Conservation (phyloP, 1,139 yeast species). For the Saccharomyces hybrid region DNA sequence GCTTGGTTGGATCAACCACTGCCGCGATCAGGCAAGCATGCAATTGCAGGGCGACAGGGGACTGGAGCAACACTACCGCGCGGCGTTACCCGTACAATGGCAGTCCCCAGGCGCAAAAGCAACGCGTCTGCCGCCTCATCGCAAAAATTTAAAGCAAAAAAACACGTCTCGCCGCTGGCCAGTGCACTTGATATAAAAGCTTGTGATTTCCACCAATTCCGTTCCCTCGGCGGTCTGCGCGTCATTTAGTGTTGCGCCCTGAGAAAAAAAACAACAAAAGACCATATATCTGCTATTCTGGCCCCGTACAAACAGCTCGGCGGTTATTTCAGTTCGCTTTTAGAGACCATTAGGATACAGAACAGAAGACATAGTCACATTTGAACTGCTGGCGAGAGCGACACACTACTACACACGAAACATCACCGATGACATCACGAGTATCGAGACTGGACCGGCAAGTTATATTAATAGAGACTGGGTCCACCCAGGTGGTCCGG, state of each 20-base stretch:
- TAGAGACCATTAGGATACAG: constrained; percentile 30
- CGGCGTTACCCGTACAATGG: background rate
- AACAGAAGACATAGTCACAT: background rate
- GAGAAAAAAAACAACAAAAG: background rate
- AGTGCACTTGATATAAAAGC: background rate
- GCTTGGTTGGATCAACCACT: background rate
- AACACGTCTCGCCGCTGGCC: background rate
- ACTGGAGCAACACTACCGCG: background rate
- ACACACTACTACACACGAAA: background rate
- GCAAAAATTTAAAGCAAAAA: background rate
- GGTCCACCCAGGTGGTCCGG: constrained; percentile 91
- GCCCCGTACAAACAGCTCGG: constrained; percentile 5
- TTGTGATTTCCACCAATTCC: background rate
- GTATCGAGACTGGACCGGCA: constrained; percentile 56
- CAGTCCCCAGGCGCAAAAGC: background rate
- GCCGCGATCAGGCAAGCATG: background rate
- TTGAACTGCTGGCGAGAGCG: background rate
- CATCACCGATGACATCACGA: constrained; percentile 26
- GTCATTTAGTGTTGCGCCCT: background rate
- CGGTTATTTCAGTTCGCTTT: constrained; percentile 32
- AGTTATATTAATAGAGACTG: constrained; percentile 81
- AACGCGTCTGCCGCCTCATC: background rate
- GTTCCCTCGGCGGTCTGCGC: background rate
- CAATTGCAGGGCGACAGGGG: too few species aligned
- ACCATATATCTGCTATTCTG: background rate